Percentiles rank a stretch among this genome's conserved stretches.
These are phyloP conservation scores for Chaetothyriales sp. DNA, from an alignment of 2,329 filamentous ascomycete genomes.

Conservation along the genomic window DNA sequence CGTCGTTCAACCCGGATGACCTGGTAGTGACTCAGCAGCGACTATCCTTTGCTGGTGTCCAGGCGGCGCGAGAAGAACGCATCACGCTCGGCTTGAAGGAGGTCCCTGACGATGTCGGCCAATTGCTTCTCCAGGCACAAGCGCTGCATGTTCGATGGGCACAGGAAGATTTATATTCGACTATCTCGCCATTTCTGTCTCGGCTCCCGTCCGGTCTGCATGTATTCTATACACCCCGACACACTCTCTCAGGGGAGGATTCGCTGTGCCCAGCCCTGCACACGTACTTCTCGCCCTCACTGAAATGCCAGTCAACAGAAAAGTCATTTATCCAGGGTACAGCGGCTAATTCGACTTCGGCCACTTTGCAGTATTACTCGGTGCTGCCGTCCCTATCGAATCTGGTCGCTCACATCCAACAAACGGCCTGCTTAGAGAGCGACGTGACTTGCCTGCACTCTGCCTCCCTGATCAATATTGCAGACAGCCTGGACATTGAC, in stretches of 20 bases:
- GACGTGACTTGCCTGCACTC: constrained; percentile 38
- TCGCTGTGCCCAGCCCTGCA: constrained; percentile 45
- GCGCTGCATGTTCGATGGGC: constrained; percentile 71
- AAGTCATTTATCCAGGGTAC: constrained; percentile 49
- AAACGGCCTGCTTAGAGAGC: constrained; percentile 36
- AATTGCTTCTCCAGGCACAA: constrained; percentile 47
- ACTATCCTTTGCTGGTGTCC: constrained; percentile 44
- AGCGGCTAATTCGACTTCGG: constrained; percentile 45
- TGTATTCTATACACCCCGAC: constrained; percentile 53
- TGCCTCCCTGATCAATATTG: constrained; percentile 31
- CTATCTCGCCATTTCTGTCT: constrained; percentile 56
- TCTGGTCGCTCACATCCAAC: constrained; percentile 40
- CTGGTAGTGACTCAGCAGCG: constrained; percentile 41
- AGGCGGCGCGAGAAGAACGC: constrained; percentile 62
- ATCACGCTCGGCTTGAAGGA: constrained; percentile 60
- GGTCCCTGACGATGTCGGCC: constrained; percentile 48
- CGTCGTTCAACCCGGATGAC: constrained; percentile 47
- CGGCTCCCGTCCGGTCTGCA: constrained; percentile 68
- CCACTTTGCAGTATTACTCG: constrained; percentile 57
- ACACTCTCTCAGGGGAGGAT: constrained; percentile 13
- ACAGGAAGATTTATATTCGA: constrained; percentile 41
- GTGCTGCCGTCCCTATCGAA: constrained; percentile 41
- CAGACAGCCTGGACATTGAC: constrained; percentile 59
- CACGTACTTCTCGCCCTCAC: constrained; percentile 37
- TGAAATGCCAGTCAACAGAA: constrained; percentile 40